phyloP scores from a whole-genome alignment of 2,329 filamentous ascomycete genomes.

The Fusarium tanahbumbuense region DNA sequence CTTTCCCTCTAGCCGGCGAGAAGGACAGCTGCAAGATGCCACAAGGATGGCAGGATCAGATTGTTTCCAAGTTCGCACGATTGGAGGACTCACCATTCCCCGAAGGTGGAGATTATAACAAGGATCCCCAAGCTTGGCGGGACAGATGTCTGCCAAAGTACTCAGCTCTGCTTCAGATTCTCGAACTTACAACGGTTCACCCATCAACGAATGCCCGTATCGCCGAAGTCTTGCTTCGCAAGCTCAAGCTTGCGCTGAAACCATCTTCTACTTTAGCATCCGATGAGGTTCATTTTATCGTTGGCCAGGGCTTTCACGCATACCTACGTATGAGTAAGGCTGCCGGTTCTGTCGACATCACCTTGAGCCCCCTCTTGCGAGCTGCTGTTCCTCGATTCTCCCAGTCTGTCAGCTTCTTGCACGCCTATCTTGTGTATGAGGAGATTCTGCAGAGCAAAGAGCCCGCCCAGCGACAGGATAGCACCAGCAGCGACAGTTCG shows the following conservation, averaged over 20 bases:
- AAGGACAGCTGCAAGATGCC: slow-evolving; percentile 68
- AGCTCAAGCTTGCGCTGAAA: slow-evolving; percentile 72
- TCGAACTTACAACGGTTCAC: slow-evolving; percentile 71
- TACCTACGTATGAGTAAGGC: slow-evolving; percentile 75
- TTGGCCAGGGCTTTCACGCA: slow-evolving; percentile 78
- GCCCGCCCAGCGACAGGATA: slow-evolving; percentile 40
- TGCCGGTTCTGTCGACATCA: slow-evolving; percentile 67
- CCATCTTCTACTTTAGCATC: slow-evolving; percentile 69
- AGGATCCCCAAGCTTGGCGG: slow-evolving; percentile 71
- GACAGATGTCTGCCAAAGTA: slow-evolving; percentile 74
- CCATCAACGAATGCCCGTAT: slow-evolving; percentile 75
- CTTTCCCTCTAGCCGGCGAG: slow-evolving; percentile 64
- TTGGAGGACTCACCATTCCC: slow-evolving; percentile 74
- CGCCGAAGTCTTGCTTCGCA: slow-evolving; percentile 72
- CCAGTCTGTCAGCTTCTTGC: slow-evolving; percentile 73
- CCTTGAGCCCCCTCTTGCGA: slow-evolving; percentile 73
- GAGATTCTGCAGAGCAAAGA: slow-evolving; percentile 44
- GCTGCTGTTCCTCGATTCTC: slow-evolving; percentile 75
- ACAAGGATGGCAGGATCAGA: slow-evolving; percentile 78
- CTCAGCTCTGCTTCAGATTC: slow-evolving; percentile 72
- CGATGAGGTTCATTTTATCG: slow-evolving; percentile 76
- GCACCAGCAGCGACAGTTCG: slow-evolving; percentile 57
- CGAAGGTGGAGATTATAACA: slow-evolving; percentile 70
- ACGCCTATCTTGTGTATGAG: slow-evolving; percentile 70
- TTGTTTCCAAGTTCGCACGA: slow-evolving; percentile 75